Evolutionary conservation across 208 protist species (phyloP).

Genomic region (Leishmania braziliensis): DNA sequence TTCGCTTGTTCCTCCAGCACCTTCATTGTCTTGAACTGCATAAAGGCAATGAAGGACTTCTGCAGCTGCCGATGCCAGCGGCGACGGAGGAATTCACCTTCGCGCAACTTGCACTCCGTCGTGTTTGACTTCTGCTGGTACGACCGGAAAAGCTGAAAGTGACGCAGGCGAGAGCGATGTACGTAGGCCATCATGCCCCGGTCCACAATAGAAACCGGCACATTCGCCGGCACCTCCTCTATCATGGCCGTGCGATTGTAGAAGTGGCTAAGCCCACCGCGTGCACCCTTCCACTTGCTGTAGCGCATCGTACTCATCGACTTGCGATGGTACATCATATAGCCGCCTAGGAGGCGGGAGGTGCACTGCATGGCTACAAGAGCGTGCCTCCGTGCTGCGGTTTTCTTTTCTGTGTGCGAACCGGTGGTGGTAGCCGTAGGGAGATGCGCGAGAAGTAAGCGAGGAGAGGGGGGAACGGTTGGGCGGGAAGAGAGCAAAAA

Average conservation of each 20-base stretch:
- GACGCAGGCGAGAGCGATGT: conserved; percentile 80
- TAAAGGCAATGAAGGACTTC: conserved; percentile 90
- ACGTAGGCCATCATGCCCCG: conserved; percentile 90
- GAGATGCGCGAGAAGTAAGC: background rate
- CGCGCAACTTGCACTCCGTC: conserved; percentile 85
- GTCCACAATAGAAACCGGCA: conserved; percentile 81
- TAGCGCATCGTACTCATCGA: conserved; percentile 88
- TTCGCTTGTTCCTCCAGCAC: conserved; percentile 89
- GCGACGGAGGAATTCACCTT: conserved; percentile 87
- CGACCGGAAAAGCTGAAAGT: conserved; percentile 89
- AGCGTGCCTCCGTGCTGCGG: background rate
- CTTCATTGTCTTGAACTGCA: conserved; percentile 93
- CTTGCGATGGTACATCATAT: conserved; percentile 92
- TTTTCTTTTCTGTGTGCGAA: background rate
- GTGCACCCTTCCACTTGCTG: conserved; percentile 77
- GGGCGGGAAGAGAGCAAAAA: background rate
- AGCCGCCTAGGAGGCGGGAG: conserved; percentile 47
- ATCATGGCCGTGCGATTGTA: conserved; percentile 87
- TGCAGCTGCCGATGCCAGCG: conserved; percentile 81
- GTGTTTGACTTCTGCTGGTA: conserved; percentile 89
- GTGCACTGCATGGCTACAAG: conserved; percentile 52
- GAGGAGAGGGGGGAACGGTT: background rate
- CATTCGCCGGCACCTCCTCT: conserved; percentile 68
- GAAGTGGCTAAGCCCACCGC: conserved; percentile 84
- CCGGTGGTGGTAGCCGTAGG: background rate